Percentiles rank a stretch among this genome's conserved stretches.
Evolutionary conservation across 2,329 filamentous ascomycete species (phyloP).

Genomic region (Cercospora zeina): DNA sequence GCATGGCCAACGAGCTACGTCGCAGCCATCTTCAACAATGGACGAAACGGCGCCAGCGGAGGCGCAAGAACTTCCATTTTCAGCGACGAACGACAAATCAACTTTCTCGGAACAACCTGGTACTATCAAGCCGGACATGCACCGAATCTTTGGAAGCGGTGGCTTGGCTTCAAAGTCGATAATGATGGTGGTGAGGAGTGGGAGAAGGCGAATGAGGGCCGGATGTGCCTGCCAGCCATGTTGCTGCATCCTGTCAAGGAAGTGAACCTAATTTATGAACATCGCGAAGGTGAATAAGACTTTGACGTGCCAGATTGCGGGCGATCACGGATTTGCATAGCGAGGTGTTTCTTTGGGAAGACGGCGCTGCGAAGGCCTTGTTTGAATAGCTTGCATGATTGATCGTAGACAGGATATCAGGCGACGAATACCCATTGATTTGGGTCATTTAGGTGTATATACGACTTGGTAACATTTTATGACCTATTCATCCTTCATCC

Average conservation of each 20-base stretch:
- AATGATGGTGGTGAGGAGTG: constrained; percentile 51
- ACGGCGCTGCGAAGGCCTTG: neutral
- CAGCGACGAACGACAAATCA: constrained; percentile 54
- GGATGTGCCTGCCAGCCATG: constrained; percentile 53
- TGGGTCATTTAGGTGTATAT: neutral
- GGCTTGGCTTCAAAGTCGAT: constrained; percentile 57
- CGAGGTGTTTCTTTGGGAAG: neutral
- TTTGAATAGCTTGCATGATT: neutral
- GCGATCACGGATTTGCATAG: constrained; percentile 1
- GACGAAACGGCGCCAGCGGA: constrained; percentile 53
- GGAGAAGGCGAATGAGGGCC: constrained; percentile 48
- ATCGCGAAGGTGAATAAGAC: constrained; percentile 34
- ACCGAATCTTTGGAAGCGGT: constrained; percentile 57
- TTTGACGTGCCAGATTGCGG: neutral
- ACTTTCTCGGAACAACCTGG: constrained; percentile 56
- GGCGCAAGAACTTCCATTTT: constrained; percentile 53
- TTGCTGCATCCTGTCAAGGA: constrained; percentile 55
- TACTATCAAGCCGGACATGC: constrained; percentile 56
- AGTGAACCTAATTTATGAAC: constrained; percentile 51
- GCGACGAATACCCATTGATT: neutral
- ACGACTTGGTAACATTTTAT: neutral
- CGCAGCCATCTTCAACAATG: constrained; percentile 58
- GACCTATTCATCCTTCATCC: neutral
- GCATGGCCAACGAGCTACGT: constrained; percentile 57
- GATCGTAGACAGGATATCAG: neutral